Conservation (phyloP, 2,329 filamentous ascomycete genomes). For the Hymenoscyphus fructigenus region DNA sequence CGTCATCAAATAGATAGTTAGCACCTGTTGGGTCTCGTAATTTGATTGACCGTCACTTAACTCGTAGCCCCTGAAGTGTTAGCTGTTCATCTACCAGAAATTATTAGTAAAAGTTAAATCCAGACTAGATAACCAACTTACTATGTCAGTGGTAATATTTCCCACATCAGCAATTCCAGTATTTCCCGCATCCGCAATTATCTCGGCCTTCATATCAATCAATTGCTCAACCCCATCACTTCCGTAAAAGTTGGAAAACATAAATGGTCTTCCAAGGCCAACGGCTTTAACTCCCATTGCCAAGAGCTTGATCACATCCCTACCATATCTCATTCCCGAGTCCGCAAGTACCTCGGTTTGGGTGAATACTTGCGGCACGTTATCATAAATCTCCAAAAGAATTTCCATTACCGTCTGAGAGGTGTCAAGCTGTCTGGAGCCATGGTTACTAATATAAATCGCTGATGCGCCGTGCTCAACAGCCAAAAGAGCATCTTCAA, state of each 20-base stretch:
- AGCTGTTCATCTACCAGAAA: too few relatives aligned
- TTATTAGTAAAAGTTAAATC: too few relatives aligned
- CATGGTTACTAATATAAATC: conserved; percentile 57
- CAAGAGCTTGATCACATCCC: conserved; percentile 60
- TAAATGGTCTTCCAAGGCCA: conserved; percentile 51
- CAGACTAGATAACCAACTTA: background rate
- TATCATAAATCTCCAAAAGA: conserved; percentile 52
- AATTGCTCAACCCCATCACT: conserved; percentile 45
- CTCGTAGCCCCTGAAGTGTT: too few relatives aligned
- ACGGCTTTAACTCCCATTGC: conserved; percentile 61
- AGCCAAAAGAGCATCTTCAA: conserved; percentile 42
- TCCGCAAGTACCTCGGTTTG: conserved; percentile 55
- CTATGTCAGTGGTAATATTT: conserved; percentile 6
- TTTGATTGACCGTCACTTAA: too few relatives aligned
- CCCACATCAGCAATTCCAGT: conserved; percentile 1
- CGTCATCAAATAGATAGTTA: too few relatives aligned
- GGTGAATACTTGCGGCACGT: conserved; percentile 16
- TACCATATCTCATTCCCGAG: conserved; percentile 54
- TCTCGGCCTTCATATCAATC: conserved; percentile 44
- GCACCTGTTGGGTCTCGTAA: too few relatives aligned
- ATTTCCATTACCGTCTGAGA: conserved; percentile 57
- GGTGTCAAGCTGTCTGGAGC: conserved; percentile 59
- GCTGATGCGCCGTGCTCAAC: conserved; percentile 25
- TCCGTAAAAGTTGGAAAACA: conserved; percentile 51
- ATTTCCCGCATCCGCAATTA: conserved; percentile 8